Evolutionary conservation across 441 rosid species (phyloP), one percentile per base, ranked within the genome.

Genomic region (Pelargonium hybrid): DNA sequence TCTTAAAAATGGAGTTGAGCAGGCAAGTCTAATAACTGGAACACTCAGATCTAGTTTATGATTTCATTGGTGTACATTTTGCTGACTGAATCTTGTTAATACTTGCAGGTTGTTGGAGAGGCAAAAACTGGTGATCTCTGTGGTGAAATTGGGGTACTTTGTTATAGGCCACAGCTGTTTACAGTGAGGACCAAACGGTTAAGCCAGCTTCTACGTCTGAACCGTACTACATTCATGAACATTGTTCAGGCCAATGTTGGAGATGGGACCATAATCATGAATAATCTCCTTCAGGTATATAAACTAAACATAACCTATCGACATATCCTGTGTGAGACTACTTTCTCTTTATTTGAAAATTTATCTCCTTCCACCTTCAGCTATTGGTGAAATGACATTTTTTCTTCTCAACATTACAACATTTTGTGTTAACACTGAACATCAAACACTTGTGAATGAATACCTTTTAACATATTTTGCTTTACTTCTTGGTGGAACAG

Each of bases 221-320:
- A 91, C 79, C 94, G 98, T 13, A 88, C 97, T 0, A 65, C 90
- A 17, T 85, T 93, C 56, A 73, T 93, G 31, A 89, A 83, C 72
- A 83, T 89, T 48, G 84, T 93, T 71, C 96, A 89, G 78, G 82
- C 97, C 67, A 93, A 86, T 78, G 87, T 90, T 71, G 97, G 90
- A 77, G 98, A 93, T 69, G 98, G 97, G 68, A 86, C 94, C 18
- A 81, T 89, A 68, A 90, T 94, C 76, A 86, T 90, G 85, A 89
- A 87, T 77, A 94, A 92, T 78, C 92, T 92, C 73, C 96, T 94
- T 77, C 92, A 94, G 90, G 98, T 50, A 80, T 57, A 52, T 52
- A 69, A 71, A 14, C 52, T 43, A 17, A n/a, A 7, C 26, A 23
- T 23, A 23, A 23, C 26, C 26, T 2, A 23, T 23, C 26, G 26